Base-by-base conservation (phyloP, 1,284 basidiomycete genomes). In the Trichosporon sp. region DNA sequence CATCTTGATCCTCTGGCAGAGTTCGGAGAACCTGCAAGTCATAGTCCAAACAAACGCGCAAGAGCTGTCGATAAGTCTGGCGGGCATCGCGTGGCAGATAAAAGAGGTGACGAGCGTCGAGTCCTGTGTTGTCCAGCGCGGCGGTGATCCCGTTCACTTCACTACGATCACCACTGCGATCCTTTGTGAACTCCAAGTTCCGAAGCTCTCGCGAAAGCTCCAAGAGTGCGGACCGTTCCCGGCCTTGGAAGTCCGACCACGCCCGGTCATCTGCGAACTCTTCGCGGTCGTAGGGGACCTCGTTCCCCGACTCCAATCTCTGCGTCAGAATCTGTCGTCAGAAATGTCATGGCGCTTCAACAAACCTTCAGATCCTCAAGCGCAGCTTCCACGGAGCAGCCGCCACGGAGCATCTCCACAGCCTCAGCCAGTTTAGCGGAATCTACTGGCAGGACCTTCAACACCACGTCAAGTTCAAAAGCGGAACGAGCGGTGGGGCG, bases 1-100 rank as follows among this genome's bases (percentile, higher is more conserved):
- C 96, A 84, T 99, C 95, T 76, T 98, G 94, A 77, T 95, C 93
- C 76, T 98, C 96, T 40, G 94, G 91, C 43, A 98, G 90, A 63
- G 91, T 90, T 71, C 92, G 87, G 90, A 99, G 95, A 46, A 91
- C 89, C 79, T 96, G 93, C 66, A 99, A 86, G 82, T 99, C 97
- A 59, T 88, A 87, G 43, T 91, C 87, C 63, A 99, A 88, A 79
- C 95, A 96, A 68, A 89, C 86, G 77, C 93, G 91, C 32, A 98
- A 87, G 3, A 98, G 87, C 7, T 92, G 88, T 75, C 90, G 90
- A 86, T 97, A 99, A 79, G 89, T 92, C 73, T 89, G 90, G 77
- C 89, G 90, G 2, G 96, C 92, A 79, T 94, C 93, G 2, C 93
- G 90, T 0, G 96, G 96, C 71, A 98, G 93, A 82, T 90, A 98